These are phyloP conservation scores for Malania oleifera DNA, from an alignment of 164 flowering plant species.

Conservation along the genomic window DNA sequence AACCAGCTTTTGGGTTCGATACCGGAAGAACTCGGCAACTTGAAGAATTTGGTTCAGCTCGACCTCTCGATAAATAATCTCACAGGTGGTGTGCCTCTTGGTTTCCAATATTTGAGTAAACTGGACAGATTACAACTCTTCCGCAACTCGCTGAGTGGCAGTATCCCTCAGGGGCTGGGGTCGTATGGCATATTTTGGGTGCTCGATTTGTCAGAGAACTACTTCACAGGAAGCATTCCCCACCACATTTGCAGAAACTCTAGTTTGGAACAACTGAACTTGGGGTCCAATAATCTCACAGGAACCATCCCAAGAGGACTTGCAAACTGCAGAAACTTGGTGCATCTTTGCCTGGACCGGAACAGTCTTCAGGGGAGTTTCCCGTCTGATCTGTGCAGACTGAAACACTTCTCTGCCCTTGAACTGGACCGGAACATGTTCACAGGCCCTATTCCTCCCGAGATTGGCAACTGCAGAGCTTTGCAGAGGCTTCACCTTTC, in stretches of 20 bases:
- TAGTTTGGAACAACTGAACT: background rate
- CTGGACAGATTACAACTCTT: background rate
- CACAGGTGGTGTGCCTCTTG: background rate
- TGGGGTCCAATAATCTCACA: conserved; percentile 1
- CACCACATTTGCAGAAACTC: background rate
- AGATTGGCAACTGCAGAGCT: background rate
- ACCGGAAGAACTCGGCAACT: background rate
- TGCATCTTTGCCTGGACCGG: background rate
- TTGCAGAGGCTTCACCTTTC: conserved; percentile 2
- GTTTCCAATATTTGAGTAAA: background rate
- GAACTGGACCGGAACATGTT: background rate
- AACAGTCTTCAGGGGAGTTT: background rate
- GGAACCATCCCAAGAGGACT: background rate
- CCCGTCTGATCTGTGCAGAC: background rate
- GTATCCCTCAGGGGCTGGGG: background rate
- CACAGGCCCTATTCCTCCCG: background rate
- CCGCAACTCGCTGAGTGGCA: background rate
- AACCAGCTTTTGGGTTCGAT: background rate
- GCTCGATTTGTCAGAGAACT: background rate
- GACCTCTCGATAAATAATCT: background rate
- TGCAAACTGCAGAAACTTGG: background rate
- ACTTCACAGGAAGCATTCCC: background rate
- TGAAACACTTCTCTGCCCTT: background rate
- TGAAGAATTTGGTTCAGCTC: background rate
- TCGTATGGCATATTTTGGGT: background rate